phyloP scores from a whole-genome alignment of 768 basidiomycete genomes.

The Russula sp. region DNA sequence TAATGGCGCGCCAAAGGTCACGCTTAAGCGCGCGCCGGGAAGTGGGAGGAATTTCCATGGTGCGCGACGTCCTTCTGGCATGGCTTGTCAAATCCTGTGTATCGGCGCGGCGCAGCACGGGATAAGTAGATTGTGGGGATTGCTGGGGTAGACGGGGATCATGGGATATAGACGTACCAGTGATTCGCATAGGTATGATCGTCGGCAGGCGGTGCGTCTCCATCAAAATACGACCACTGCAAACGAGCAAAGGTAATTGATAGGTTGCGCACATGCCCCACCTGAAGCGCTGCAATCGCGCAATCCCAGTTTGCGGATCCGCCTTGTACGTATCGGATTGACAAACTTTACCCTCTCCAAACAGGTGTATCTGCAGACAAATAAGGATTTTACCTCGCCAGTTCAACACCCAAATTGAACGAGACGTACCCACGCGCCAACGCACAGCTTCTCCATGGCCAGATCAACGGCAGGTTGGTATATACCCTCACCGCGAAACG shows the following conservation, averaged over 20 bases:
- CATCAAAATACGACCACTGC: slow-evolving; percentile 81
- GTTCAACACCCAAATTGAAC: no score
- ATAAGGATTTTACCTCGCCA: no score
- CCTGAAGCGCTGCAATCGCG: slow-evolving; percentile 73
- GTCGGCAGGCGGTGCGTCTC: slow-evolving; percentile 59
- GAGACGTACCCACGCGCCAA: slow-evolving; percentile 86
- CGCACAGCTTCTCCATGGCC: slow-evolving; percentile 77
- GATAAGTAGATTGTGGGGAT: no score
- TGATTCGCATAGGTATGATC: slow-evolving; percentile 92
- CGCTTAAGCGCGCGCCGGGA: slow-evolving; percentile 57
- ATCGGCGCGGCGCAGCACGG: no score
- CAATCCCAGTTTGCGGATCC: slow-evolving; percentile 40
- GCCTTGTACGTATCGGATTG: slow-evolving; percentile 58
- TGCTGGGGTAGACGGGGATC: background rate
- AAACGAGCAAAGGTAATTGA: background rate
- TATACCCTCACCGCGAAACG: slow-evolving; percentile 85
- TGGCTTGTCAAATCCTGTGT: slow-evolving; percentile 71
- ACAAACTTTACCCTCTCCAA: slow-evolving; percentile 85
- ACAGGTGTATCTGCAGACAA: slow-evolving; percentile 72
- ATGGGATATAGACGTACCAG: slow-evolving; percentile 46
- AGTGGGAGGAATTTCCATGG: slow-evolving; percentile 73
- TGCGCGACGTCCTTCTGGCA: slow-evolving; percentile 80
- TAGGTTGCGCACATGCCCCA: slow-evolving; percentile 74
- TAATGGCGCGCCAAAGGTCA: slow-evolving; percentile 80
- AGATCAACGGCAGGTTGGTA: slow-evolving; percentile 82